These are phyloP conservation scores for Stenogyne calaminthoides DNA, from an alignment of 305 asterid species.

Conservation along the genomic window DNA sequence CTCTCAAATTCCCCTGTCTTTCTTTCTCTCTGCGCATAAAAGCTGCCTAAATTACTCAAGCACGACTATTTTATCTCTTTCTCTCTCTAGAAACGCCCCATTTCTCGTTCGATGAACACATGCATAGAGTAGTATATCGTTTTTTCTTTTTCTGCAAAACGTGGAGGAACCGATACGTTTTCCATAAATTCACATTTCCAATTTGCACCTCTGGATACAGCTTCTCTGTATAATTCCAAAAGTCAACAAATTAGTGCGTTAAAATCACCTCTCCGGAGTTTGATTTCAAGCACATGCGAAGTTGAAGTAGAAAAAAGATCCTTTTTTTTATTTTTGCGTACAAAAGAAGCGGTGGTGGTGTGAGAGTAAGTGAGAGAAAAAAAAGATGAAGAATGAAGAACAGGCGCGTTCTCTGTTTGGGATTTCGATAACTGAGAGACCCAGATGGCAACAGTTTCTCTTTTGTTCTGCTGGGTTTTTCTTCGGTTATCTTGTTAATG, in stretches of 20 bases:
- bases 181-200: conserved; percentile 29
- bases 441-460: conserved; percentile 76
- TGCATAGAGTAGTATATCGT: background rate
- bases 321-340: background rate
- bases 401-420: conserved; percentile 70
- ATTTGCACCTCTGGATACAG: conserved; percentile 18
- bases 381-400: conserved; percentile 59
- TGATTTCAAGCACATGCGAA: conserved; percentile 35
- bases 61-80: conserved; percentile 4
- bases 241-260: conserved; percentile 52
- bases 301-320: background rate
- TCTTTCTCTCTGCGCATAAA: conserved; percentile 18
- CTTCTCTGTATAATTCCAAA: conserved; percentile 1
- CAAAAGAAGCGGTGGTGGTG: background rate
- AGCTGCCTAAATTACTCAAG: conserved; percentile 28
- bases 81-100: conserved; percentile 31
- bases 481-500: conserved; percentile 82
- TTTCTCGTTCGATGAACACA: conserved; percentile 21
- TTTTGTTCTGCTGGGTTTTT: conserved; percentile 76
- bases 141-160: conserved; percentile 26
- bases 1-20: conserved; percentile 1
- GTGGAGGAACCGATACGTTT: conserved; percentile 49
- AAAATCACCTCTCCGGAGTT: conserved; percentile 28
- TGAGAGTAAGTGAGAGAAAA: background rate
- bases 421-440: conserved; percentile 56